A percentile compares a stretch with the other conserved stretches of the same genome.
phyloP scores from a whole-genome alignment of 2,329 filamentous ascomycete genomes.

The Sporothrix schenckii region DNA sequence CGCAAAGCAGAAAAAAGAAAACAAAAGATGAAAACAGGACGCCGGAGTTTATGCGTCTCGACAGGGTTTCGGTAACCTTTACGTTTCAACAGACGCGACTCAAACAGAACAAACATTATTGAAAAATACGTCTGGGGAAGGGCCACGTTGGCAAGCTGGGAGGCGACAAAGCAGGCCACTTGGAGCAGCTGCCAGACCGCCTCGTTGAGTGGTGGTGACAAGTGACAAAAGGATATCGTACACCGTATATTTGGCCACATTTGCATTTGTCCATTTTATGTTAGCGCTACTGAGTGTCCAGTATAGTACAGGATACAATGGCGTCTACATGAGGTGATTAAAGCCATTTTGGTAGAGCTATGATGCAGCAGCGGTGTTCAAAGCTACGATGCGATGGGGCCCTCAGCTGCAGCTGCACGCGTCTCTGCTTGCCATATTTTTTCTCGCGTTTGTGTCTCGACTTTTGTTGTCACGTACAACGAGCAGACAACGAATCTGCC shows the following conservation, averaged over 20 bases:
- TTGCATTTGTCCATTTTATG: neutral
- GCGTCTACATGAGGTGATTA: neutral
- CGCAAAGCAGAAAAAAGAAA: slow-evolving; percentile 8
- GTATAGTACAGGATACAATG: too few species aligned
- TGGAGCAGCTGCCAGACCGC: neutral
- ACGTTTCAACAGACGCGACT: slow-evolving; percentile 12
- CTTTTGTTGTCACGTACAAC: neutral
- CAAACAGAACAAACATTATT: neutral
- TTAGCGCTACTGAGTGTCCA: neutral
- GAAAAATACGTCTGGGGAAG: neutral
- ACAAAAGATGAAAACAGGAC: neutral
- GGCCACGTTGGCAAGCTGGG: slow-evolving; percentile 13
- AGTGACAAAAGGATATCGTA: neutral
- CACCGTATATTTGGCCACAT: neutral
- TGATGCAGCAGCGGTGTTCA: too few species aligned
- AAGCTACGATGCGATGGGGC: too few species aligned
- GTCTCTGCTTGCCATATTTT: neutral
- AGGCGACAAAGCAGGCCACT: neutral
- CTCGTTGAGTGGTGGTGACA: neutral
- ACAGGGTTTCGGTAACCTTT: neutral
- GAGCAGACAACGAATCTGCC: neutral
- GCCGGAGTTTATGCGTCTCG: neutral
- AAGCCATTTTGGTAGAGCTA: neutral
- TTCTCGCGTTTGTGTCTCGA: neutral
- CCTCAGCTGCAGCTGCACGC: neutral